Evolutionary conservation across 1,284 basidiomycete genomes (phyloP).

Genomic region (Sporisorium graminicola): DNA sequence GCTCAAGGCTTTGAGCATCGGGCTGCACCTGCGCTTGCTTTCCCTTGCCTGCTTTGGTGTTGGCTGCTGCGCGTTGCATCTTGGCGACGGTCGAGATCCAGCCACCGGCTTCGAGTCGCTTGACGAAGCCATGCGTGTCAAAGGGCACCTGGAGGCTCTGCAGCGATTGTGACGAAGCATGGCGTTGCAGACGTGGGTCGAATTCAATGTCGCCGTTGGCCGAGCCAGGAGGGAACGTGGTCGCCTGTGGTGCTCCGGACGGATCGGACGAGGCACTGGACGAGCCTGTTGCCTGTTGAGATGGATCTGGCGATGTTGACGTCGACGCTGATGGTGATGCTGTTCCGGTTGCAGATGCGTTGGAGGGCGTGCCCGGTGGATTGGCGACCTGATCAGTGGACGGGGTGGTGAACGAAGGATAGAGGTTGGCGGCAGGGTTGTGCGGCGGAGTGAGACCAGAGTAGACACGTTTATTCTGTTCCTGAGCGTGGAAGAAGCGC

Average conservation of each 20-base stretch:
- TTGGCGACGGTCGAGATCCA: constrained; percentile 43
- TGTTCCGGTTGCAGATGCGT: constrained; percentile 5
- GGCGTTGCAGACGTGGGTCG: constrained; percentile 30
- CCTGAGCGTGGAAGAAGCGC: constrained; percentile 61
- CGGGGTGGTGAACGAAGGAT: constrained; percentile 42
- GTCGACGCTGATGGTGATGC: background rate
- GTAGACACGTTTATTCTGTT: constrained; percentile 50
- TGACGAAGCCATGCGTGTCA: constrained; percentile 63
- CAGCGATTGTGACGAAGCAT: constrained; percentile 33
- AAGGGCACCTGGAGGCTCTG: constrained; percentile 60
- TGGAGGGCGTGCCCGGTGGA: constrained; percentile 7
- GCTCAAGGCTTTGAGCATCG: constrained; percentile 16
- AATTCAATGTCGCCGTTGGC: constrained; percentile 23
- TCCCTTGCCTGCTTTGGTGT: constrained; percentile 15
- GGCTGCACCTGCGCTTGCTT: constrained; percentile 27
- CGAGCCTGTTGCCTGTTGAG: constrained; percentile 13
- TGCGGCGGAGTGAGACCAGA: constrained; percentile 38
- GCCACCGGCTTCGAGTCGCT: constrained; percentile 58
- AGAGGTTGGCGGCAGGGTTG: constrained; percentile 28
- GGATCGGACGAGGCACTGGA: constrained; percentile 15
- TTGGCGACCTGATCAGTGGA: constrained; percentile 17
- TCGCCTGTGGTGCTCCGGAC: constrained; percentile 10
- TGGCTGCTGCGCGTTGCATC: constrained; percentile 15
- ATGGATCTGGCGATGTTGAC: constrained; percentile 8
- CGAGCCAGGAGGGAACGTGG: background rate